Percentiles rank a stretch among this genome's conserved stretches.
phyloP scores from a whole-genome alignment of 2,329 filamentous ascomycete genomes.

The Pseudogymnoascus sp. region DNA sequence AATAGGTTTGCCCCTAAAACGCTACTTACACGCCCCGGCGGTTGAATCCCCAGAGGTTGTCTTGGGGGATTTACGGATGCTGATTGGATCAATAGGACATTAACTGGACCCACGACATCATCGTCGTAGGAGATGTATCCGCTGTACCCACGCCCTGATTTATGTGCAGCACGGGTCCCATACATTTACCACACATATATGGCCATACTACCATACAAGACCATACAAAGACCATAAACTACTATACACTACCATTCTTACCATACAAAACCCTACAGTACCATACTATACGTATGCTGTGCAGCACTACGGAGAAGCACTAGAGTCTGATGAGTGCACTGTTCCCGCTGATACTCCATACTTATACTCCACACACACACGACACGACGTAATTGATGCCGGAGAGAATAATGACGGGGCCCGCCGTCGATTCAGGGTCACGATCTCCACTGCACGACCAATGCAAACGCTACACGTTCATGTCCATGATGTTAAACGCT shows the following conservation, averaged over 20 bases:
- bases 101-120: background rate
- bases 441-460: background rate
- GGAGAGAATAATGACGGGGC: background rate
- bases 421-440: background rate
- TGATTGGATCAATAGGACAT: background rate
- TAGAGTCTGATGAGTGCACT: too few relatives aligned
- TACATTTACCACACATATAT: too few relatives aligned
- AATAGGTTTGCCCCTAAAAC: background rate
- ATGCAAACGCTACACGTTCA: constrained; percentile 3
- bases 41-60: background rate
- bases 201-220: too few relatives aligned
- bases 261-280: background rate
- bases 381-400: background rate
- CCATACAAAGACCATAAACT: too few relatives aligned
- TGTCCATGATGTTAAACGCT: background rate
- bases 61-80: background rate
- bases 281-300: background rate
- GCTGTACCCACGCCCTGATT: background rate
- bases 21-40: background rate
- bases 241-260: too few relatives aligned
- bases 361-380: background rate
- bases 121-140: background rate
- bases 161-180: background rate
- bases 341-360: background rate
- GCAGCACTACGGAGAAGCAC: background rate